phyloP scores from a whole-genome alignment of 345 rosid genomes.

The Eucalyptus microcorys region DNA sequence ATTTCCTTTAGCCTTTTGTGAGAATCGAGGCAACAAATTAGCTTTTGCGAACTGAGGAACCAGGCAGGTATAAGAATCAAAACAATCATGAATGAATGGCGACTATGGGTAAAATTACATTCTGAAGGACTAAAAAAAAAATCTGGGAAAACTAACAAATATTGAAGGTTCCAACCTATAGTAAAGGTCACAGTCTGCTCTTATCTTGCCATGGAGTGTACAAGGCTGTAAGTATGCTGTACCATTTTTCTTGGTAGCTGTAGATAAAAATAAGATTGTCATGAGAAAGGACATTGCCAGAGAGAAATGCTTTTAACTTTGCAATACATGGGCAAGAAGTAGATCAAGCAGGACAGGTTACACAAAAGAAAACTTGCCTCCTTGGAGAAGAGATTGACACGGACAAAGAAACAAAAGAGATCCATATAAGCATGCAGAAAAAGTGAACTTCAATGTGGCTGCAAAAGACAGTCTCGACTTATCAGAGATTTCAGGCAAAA shows the following conservation, averaged over 20 bases:
- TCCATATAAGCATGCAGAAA: constrained; percentile 94
- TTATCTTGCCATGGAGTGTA: no score
- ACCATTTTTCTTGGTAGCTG: constrained; percentile 96
- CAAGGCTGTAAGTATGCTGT: constrained; percentile 86
- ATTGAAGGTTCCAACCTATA: constrained; percentile 45
- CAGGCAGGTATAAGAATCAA: not conserved
- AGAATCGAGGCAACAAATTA: not conserved
- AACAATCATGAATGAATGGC: no score
- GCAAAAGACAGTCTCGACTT: constrained; percentile 64
- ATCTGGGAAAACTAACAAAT: not conserved
- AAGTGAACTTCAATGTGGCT: constrained; percentile 97
- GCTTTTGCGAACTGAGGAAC: not conserved
- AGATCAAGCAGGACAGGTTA: not conserved
- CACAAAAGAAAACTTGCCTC: constrained; percentile 41
- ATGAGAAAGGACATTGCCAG: not conserved
- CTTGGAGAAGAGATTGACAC: constrained; percentile 88
- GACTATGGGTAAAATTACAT: not conserved
- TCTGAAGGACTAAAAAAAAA: not conserved
- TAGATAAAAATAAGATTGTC: not conserved
- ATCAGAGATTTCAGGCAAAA: constrained; percentile 26
- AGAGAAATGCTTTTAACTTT: not conserved
- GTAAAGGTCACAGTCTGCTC: constrained; percentile 95
- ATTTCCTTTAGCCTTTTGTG: not conserved
- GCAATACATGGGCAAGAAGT: not conserved
- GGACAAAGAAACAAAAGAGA: constrained; percentile 91